These are phyloP conservation scores for Candida pini DNA, from an alignment of 805 yeast genomes.

Conservation along the genomic window DNA sequence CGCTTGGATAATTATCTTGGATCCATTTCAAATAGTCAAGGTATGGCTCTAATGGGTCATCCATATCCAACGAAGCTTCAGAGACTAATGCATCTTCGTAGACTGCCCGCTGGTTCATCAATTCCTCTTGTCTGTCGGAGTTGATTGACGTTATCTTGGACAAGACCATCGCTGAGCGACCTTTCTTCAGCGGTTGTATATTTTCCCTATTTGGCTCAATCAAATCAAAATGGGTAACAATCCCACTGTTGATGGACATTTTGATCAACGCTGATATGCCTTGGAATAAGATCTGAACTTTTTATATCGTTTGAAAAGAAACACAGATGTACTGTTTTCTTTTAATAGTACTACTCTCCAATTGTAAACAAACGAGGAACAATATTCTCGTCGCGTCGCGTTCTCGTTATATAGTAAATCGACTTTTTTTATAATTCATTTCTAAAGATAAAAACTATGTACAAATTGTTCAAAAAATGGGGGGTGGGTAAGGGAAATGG, in stretches of 20 bases:
- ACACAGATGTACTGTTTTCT: not conserved
- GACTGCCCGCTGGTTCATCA: conserved; percentile 7
- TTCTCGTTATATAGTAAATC: not conserved
- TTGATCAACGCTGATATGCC: not conserved
- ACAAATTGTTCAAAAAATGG: not conserved
- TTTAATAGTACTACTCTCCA: no score
- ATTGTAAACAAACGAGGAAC: no score
- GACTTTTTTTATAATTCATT: not conserved
- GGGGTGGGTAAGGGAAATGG: not conserved
- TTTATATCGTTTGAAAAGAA: not conserved
- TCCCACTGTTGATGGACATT: not conserved
- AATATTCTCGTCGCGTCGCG: no score
- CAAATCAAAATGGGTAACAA: conserved; percentile 20
- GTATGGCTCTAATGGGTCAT: conserved; percentile 78
- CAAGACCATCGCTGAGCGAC: conserved; percentile 61
- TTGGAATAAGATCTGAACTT: not conserved
- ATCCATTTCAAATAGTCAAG: conserved; percentile 76
- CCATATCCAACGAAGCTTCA: conserved; percentile 55
- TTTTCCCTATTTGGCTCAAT: conserved; percentile 72
- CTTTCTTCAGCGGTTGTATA: conserved; percentile 58
- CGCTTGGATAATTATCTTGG: conserved; percentile 56
- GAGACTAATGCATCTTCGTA: conserved; percentile 33
- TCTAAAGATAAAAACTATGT: not conserved
- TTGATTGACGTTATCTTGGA: conserved; percentile 36
- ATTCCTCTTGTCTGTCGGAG: conserved; percentile 14